phyloP scores from a whole-genome alignment of 1,284 basidiomycete species.

The Sporisorium sorghi region DNA sequence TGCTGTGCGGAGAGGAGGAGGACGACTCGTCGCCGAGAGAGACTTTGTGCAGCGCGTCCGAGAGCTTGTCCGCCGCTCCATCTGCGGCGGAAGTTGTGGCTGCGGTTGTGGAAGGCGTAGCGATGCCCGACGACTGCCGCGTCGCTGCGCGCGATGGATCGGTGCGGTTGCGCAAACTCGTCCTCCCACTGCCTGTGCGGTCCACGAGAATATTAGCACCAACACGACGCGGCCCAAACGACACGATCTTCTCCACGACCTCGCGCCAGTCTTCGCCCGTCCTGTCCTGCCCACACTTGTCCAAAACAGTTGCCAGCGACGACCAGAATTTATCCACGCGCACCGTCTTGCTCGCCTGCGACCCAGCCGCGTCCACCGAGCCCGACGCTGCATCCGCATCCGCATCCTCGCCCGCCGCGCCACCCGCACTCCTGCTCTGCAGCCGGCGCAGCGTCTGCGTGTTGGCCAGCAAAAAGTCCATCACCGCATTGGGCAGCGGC shows the following conservation, averaged over 20 bases:
- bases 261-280: constrained; percentile 85
- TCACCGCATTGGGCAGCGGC: constrained; percentile 79
- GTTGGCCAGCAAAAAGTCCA: constrained; percentile 83
- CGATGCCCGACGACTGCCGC: constrained; percentile 30
- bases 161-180: constrained; percentile 33
- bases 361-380: constrained; percentile 30
- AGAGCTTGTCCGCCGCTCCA: constrained; percentile 18
- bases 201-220: constrained; percentile 91
- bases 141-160: constrained; percentile 31
- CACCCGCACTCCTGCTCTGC: constrained; percentile 59
- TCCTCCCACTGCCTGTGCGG: constrained; percentile 51
- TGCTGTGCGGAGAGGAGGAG: not conserved
- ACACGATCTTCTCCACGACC: constrained; percentile 82
- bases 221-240: constrained; percentile 88
- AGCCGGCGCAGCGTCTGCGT: constrained; percentile 71
- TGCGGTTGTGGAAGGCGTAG: constrained; percentile 15
- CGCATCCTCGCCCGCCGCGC: constrained; percentile 27
- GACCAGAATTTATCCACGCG: constrained; percentile 80
- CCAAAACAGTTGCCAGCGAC: constrained; percentile 76
- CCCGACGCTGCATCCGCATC: constrained; percentile 20
- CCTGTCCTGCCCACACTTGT: constrained; percentile 69
- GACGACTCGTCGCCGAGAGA: constrained; percentile 23
- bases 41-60: constrained; percentile 31
- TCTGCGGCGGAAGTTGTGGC: not conserved
- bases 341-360: constrained; percentile 52